Evolutionary conservation across 805 yeast genomes (phyloP).

Genomic region (Schwanniomyces vanrijiae): DNA sequence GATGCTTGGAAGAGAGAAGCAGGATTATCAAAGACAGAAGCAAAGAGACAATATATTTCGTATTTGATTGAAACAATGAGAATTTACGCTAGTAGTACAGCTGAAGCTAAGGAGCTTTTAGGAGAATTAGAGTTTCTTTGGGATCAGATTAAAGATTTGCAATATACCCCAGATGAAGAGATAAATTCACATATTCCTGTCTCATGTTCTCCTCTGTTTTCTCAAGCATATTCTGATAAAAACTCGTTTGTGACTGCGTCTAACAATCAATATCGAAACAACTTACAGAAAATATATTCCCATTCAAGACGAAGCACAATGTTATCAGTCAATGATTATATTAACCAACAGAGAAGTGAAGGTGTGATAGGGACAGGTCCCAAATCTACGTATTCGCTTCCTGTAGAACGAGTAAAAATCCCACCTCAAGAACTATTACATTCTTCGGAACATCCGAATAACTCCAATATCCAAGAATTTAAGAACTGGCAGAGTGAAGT

Average conservation of each 20-base stretch:
- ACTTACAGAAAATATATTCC: conserved; percentile 43
- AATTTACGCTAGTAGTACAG: conserved; percentile 63
- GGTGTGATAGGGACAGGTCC: conserved; percentile 3
- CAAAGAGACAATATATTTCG: conserved; percentile 69
- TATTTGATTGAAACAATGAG: conserved; percentile 72
- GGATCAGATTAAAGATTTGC: conserved; percentile 64
- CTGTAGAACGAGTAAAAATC: conserved; percentile 9
- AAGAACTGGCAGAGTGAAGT: conserved; percentile 56
- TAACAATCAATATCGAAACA: conserved; percentile 30
- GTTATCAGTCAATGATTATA: conserved; percentile 34
- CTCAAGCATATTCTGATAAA: conserved; percentile 35
- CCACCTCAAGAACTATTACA: conserved; percentile 9
- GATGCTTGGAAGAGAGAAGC: conserved; percentile 82
- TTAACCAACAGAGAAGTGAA: conserved; percentile 28
- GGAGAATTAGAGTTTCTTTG: conserved; percentile 70
- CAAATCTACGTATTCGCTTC: conserved; percentile 19
- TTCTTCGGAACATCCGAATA: conserved; percentile 10
- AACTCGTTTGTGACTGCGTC: conserved; percentile 37
- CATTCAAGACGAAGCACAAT: conserved; percentile 41
- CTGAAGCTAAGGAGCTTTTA: conserved; percentile 64
- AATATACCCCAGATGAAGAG: conserved; percentile 28
- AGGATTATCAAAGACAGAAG: conserved; percentile 67
- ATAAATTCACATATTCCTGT: conserved; percentile 25
- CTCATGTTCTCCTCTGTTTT: conserved; percentile 35
- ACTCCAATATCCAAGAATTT: conserved; percentile 36